Evolutionary conservation across 2,329 filamentous ascomycete species (phyloP).

Genomic region (Lasiodiplodia sp.): DNA sequence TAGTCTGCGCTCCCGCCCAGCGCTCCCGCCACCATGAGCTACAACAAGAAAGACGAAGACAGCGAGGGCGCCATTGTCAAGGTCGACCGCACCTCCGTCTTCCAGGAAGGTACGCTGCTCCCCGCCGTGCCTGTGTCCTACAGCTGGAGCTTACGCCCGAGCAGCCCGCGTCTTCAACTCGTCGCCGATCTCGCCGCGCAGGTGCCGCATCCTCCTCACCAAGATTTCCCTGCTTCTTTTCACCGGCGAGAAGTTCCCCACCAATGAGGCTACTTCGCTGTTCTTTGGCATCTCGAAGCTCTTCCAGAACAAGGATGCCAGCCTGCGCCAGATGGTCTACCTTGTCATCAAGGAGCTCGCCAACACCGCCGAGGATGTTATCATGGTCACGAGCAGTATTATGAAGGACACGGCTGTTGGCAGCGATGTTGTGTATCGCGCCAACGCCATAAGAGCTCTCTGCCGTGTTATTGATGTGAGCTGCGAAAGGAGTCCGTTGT

Average conservation of each 20-base stretch:
- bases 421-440: conserved; percentile 90
- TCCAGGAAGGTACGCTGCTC: conserved; percentile 83
- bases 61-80: conserved; percentile 91
- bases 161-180: conserved; percentile 96
- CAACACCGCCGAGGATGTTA: conserved; percentile 94
- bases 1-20: conserved; percentile 16
- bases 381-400: conserved; percentile 99
- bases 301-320: conserved; percentile 99
- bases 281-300: conserved; percentile 98
- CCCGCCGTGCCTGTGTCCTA: conserved; percentile 44
- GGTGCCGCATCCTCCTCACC: conserved; percentile 95
- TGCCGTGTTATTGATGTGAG: conserved; percentile 96
- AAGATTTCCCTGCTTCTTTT: conserved; percentile 97
- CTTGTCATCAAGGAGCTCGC: conserved; percentile 97
- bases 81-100: conserved; percentile 96
- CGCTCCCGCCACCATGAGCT: conserved; percentile 72
- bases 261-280: conserved; percentile 94
- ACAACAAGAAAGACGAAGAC: conserved; percentile 99
- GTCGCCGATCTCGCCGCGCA: conserved; percentile 93
- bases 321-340: conserved; percentile 98
- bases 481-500: conserved; percentile 31
- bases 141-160: conserved; percentile 38
- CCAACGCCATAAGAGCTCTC: conserved; percentile 93
- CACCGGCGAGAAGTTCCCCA: conserved; percentile 95
- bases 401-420: conserved; percentile 99